Base-by-base conservation (phyloP, 768 basidiomycete species). In the Rhodosporidiobolus sp. region DNA sequence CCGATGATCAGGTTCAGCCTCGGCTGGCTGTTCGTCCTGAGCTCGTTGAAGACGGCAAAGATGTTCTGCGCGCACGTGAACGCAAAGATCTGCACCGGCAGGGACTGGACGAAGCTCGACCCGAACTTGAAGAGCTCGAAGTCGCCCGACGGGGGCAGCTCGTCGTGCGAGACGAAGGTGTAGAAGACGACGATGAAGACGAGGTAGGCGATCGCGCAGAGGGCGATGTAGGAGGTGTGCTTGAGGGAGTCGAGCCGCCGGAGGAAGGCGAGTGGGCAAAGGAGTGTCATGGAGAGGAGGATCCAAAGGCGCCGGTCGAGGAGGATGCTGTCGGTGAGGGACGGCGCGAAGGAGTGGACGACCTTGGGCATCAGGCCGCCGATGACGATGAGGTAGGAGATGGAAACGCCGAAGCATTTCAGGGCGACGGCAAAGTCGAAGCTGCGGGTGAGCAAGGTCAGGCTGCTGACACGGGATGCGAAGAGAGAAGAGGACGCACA, bases 341-440 rank as follows among this genome's bases (percentile, higher is more conserved):
- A 49, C 20, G 76, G 72, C 5, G 67, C 52, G 63, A 78, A 77
- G 4, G 73, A 69, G 32, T 80, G 84, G 22, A 94, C 88, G 11
- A 97, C 90, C 66, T 55, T 45, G 50, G 35, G 62, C 30, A 49
- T 46, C 28, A 63, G 43, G 24, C 45, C 68, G 30, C 50, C 57
- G 34, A 65, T 57, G 30, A 72, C 70, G 38, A 67, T 72, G 60
- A 80, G 86, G 57, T 82, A 92, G 86, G 92, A 93, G 77, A 94
- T 88, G 46, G 91, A 92, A 6, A 98, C 95, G 28, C 95, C 95
- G 79, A 96, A 96, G 81, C 95, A 98, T 80, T 98, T 98, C 80
- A 88, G 89, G 17, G 93, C 93, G 77, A 98, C 93, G 20, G 94
- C 95, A 7, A 88, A 88, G 80, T 97, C 95, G 78, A 98, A 95